Percentiles rank a stretch among this genome's conserved stretches.
Evolutionary conservation across 139 green algal species (phyloP).

Genomic region (Edaphochlamys debaryana): DNA sequence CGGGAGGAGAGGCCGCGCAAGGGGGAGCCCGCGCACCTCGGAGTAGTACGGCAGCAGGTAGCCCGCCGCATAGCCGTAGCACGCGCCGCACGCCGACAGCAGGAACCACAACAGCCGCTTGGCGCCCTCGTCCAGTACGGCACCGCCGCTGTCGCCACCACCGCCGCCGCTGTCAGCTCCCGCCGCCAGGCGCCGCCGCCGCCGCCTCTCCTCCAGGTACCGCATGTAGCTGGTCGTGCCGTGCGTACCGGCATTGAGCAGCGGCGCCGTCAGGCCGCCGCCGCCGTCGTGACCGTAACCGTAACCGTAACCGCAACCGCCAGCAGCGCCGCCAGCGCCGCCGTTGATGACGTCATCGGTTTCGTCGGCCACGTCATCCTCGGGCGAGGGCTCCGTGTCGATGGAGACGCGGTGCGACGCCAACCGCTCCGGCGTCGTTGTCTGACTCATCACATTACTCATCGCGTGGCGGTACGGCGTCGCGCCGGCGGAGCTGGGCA

Average conservation of each 20-base stretch:
- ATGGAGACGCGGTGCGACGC: too few relatives aligned
- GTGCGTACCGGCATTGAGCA: constrained; percentile 6
- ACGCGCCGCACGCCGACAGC: constrained; percentile 25
- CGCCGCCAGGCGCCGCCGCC: background rate
- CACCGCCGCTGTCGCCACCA: too few relatives aligned
- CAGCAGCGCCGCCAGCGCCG: too few relatives aligned
- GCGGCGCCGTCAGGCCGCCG: background rate
- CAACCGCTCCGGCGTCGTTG: too few relatives aligned
- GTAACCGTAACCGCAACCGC: background rate
- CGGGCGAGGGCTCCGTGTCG: too few relatives aligned
- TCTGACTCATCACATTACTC: too few relatives aligned
- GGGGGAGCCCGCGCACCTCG: too few relatives aligned
- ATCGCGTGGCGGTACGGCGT: too few relatives aligned
- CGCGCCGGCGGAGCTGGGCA: too few relatives aligned
- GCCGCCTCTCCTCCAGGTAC: constrained; percentile 20
- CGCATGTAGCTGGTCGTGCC: background rate
- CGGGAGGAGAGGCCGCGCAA: too few relatives aligned
- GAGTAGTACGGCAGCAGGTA: constrained; percentile 50
- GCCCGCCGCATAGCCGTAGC: constrained; percentile 29
- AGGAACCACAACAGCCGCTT: constrained; percentile 36
- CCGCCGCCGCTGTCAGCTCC: background rate
- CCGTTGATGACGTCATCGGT: too few relatives aligned
- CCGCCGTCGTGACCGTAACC: background rate
- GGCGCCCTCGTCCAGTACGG: constrained; percentile 1
- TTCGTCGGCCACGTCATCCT: too few relatives aligned